Base-by-base conservation (phyloP, 1,139 yeast species). In the Protomyces lactucae-debilis region DNA sequence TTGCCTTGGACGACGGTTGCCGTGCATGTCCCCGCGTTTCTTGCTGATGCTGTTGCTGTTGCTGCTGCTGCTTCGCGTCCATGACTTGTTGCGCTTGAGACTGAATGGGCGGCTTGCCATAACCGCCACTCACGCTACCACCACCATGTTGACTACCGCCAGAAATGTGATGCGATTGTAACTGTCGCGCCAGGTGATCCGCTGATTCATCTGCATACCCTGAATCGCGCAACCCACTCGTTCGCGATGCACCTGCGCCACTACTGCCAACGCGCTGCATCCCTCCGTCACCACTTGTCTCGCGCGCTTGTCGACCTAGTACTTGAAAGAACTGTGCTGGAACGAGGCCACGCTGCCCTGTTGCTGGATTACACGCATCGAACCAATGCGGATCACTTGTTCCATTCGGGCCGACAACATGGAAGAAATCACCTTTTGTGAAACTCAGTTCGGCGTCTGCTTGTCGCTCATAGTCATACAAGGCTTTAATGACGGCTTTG, bases 301-400 rank as follows among this genome's bases (percentile, higher is more conserved):
- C 35, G 2, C 25, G 21, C 21, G 48, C 69, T 32, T 64, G 69
- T 16, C 70, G 56, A 4, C 71, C 72, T 69, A 91, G 85, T 18
- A 85, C 86, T 75, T 91, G 96, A 74, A 93, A 93, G 74, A 87
- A 87, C 32, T 85, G 78, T 57, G 85, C 85, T 2, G 98, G 98
- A 1, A 93, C 98, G 83, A 88, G 84, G 0, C 99, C 99, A 65
- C 83, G 81, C 36, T 82, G 77, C 70, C 86, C 84, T 16, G 88
- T 83, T 67, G 88, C 84, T 14, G 98, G 98, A 74, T 92, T 92
- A 63, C 85, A 84, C 3, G 96, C 98, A 72, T 90, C 93, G 72
- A 85, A 89, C 93, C 95, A 90, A 60, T 88, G 89, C 56, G 81
- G 77, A 65, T 82, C 84, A 57, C 81, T 79, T 69, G 85, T 87